A percentile compares a stretch with the other conserved stretches of the same genome.
Evolutionary conservation across 371 early-diverging fungal genomes (phyloP).

Genomic region (Synchytrium microbalum): DNA sequence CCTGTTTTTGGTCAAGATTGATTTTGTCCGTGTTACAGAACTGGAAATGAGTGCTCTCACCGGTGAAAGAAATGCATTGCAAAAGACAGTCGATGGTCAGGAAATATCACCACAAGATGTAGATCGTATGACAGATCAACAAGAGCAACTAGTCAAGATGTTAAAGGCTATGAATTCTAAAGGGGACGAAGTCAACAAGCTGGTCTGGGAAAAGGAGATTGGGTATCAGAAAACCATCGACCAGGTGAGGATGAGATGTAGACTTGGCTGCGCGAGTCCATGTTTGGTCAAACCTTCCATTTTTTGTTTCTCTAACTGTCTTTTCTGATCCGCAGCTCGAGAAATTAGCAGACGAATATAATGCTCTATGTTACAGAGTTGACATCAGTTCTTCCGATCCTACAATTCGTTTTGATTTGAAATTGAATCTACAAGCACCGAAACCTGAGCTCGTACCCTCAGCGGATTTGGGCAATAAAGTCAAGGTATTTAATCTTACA

Average conservation of each 20-base stretch:
- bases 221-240: constrained; percentile 40
- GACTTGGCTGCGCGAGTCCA: background rate
- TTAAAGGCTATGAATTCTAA: constrained; percentile 24
- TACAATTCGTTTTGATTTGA: constrained; percentile 21
- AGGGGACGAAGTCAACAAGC: constrained; percentile 30
- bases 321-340: constrained; percentile 32
- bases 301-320: too few species aligned
- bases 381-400: constrained; percentile 13
- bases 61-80: constrained; percentile 24
- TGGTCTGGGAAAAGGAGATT: constrained; percentile 46
- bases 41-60: constrained; percentile 19
- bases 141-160: constrained; percentile 43
- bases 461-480: constrained; percentile 20
- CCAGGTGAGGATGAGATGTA: constrained; percentile 18
- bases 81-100: constrained; percentile 53
- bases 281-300: background rate
- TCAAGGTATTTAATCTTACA: constrained; percentile 20
- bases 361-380: constrained; percentile 29
- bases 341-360: constrained; percentile 34
- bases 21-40: constrained; percentile 13
- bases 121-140: constrained; percentile 69
- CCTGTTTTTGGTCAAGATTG: background rate
- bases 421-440: constrained; percentile 23
- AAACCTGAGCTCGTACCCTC: constrained; percentile 31
- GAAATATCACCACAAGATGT: constrained; percentile 71